Evolutionary conservation across 192 early-diverging fungal species (phyloP).

Genomic region (Coemansia erecta): DNA sequence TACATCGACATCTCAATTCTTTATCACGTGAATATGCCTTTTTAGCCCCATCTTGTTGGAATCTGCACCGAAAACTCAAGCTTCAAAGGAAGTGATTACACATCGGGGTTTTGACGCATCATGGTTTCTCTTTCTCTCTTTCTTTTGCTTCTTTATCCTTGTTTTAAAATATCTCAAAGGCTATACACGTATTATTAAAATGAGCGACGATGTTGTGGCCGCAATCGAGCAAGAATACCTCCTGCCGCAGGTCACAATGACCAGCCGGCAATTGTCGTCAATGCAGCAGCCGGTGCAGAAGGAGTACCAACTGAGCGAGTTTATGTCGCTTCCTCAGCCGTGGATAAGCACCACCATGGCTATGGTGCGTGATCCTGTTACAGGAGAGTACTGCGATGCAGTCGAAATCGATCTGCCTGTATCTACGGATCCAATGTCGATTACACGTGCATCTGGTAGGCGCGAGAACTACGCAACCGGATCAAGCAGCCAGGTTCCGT

Average conservation of each 20-base stretch:
- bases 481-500: slow-evolving; percentile 31
- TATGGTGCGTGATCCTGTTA: slow-evolving; percentile 38
- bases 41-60: no score
- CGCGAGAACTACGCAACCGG: slow-evolving; percentile 38
- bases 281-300: slow-evolving; percentile 19
- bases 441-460: slow-evolving; percentile 21
- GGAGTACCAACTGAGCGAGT: slow-evolving; percentile 20
- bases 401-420: slow-evolving; percentile 10
- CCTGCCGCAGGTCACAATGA: slow-evolving; percentile 18
- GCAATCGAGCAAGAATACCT: slow-evolving; percentile 40
- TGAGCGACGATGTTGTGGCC: slow-evolving; percentile 27
- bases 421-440: slow-evolving; percentile 36
- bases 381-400: slow-evolving; percentile 36
- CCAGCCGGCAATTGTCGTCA: slow-evolving; percentile 30
- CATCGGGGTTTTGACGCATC: no score
- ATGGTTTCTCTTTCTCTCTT: no score
- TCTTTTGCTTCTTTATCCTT: no score
- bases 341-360: slow-evolving; percentile 21
- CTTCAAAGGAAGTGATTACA: no score
- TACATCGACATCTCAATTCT: no score
- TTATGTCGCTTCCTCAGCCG: slow-evolving; percentile 21
- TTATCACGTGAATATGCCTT: no score
- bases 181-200: neutral
- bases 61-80: no score
- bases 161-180: no score